Conservation (phyloP, 179 eudicot species). For the Nepenthes alata region DNA sequence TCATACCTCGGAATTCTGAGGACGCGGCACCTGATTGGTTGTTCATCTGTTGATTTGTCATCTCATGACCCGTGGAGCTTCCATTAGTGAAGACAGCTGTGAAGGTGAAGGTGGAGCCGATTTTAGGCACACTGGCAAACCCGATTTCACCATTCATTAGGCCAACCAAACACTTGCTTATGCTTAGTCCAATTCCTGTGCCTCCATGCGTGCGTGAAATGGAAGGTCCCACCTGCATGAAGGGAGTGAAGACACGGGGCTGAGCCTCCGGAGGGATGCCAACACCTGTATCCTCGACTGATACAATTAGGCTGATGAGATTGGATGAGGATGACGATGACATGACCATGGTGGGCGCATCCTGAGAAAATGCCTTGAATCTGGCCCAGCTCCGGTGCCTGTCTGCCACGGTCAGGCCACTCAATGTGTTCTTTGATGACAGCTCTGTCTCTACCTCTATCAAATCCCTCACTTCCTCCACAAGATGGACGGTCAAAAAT, state of each 20-base stretch:
- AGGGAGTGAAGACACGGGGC: constrained; percentile 60
- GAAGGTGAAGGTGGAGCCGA: constrained; percentile 70
- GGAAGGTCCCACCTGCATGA: constrained; percentile 70
- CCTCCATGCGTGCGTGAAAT: constrained; percentile 53
- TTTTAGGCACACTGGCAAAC: constrained; percentile 38
- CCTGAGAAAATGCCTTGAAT: constrained; percentile 38
- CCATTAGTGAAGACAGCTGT: constrained; percentile 42
- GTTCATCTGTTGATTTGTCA: constrained; percentile 20
- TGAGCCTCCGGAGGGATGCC: constrained; percentile 75
- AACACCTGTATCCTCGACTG: constrained; percentile 78
- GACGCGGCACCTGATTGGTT: constrained; percentile 23
- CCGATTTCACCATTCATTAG: constrained; percentile 83
- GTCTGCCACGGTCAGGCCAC: constrained; percentile 71
- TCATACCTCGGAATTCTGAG: constrained; percentile 52
- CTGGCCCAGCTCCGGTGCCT: constrained; percentile 62
- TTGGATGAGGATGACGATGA: constrained; percentile 22
- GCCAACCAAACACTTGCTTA: constrained; percentile 74
- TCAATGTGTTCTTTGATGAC: constrained; percentile 42
- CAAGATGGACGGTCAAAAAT: constrained; percentile 59
- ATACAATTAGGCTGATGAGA: constrained; percentile 44
- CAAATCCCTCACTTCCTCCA: constrained; percentile 54
- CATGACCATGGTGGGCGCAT: constrained; percentile 19
- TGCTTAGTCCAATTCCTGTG: constrained; percentile 82
- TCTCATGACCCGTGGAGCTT: constrained; percentile 16
- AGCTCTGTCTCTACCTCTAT: constrained; percentile 34